Percentiles rank a stretch among this genome's conserved stretches.
Conservation (phyloP, 2,329 filamentous ascomycete genomes). For the Coniochaeta sp. region DNA sequence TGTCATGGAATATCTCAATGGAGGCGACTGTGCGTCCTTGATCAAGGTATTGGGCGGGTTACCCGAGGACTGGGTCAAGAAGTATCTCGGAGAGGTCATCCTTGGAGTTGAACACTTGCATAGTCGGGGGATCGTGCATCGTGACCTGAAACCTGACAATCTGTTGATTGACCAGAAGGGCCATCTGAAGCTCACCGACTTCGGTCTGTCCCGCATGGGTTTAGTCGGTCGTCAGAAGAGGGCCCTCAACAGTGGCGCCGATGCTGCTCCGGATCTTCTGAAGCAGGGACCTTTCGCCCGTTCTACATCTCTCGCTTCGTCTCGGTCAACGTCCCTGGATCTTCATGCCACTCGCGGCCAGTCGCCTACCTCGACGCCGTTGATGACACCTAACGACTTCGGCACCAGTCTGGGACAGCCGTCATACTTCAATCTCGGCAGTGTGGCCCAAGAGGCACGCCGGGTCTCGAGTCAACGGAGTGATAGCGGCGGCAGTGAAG, state of each 20-base stretch:
- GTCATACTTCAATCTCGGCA: conserved; percentile 79
- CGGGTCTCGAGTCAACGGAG: conserved; percentile 77
- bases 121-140: conserved; percentile 88
- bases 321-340: conserved; percentile 89
- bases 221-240: conserved; percentile 93
- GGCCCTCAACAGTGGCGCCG: conserved; percentile 68
- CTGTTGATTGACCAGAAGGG: conserved; percentile 94
- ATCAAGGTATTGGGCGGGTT: conserved; percentile 90
- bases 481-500: conserved; percentile 88
- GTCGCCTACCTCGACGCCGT: conserved; percentile 78
- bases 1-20: conserved; percentile 98
- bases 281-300: conserved; percentile 88
- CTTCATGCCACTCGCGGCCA: conserved; percentile 58
- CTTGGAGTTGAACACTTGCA: conserved; percentile 96
- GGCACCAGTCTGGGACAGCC: conserved; percentile 66
- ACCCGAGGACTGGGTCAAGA: conserved; percentile 96
- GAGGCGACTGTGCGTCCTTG: conserved; percentile 90
- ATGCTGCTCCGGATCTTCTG: conserved; percentile 84
- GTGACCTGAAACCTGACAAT: conserved; percentile 95
- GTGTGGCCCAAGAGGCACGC: conserved; percentile 44
- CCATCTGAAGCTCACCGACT: conserved; percentile 94
- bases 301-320: conserved; percentile 78
- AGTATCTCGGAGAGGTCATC: conserved; percentile 92
- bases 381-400: conserved; percentile 71
- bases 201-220: conserved; percentile 95